Conservation (phyloP, 805 yeast genomes). For the Nematodospora valgi region DNA sequence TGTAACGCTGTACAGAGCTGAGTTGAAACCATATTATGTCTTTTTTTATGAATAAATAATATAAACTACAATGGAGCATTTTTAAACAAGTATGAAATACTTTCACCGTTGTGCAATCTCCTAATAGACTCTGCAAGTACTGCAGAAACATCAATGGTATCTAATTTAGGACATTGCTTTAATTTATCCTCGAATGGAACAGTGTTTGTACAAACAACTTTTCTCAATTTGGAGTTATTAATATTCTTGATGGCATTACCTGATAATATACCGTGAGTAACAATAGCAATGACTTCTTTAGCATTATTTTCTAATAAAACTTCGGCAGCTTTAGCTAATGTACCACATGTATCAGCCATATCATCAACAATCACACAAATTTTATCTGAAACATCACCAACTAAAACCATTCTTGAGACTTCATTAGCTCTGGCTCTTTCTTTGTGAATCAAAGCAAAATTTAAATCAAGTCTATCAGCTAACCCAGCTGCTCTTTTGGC, state of each 20-base stretch:
- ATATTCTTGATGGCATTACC: conserved; percentile 72
- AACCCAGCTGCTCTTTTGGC: conserved; percentile 86
- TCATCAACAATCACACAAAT: conserved; percentile 79
- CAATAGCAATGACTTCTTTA: conserved; percentile 72
- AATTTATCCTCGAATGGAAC: conserved; percentile 71
- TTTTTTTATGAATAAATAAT: not conserved
- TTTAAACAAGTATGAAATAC: conserved; percentile 74
- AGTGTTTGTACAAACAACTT: conserved; percentile 76
- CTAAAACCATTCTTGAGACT: conserved; percentile 79
- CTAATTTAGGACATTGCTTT: conserved; percentile 57
- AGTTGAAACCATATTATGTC: not conserved
- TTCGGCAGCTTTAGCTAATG: conserved; percentile 79
- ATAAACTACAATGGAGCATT: conserved; percentile 49
- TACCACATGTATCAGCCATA: conserved; percentile 90
- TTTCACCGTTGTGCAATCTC: conserved; percentile 84
- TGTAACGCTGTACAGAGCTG: not conserved
- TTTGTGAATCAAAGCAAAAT: conserved; percentile 81
- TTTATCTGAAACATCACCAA: conserved; percentile 78
- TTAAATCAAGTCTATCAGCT: conserved; percentile 75
- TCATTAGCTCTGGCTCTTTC: conserved; percentile 83
- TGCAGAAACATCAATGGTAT: conserved; percentile 66
- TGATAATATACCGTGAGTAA: conserved; percentile 76
- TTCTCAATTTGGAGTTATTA: conserved; percentile 63
- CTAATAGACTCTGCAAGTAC: conserved; percentile 79
- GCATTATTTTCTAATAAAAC: conserved; percentile 67